Percentiles rank a stretch among this genome's conserved stretches.
Evolutionary conservation across 768 basidiomycete genomes (phyloP).

Genomic region (Cytidiella melzeri): DNA sequence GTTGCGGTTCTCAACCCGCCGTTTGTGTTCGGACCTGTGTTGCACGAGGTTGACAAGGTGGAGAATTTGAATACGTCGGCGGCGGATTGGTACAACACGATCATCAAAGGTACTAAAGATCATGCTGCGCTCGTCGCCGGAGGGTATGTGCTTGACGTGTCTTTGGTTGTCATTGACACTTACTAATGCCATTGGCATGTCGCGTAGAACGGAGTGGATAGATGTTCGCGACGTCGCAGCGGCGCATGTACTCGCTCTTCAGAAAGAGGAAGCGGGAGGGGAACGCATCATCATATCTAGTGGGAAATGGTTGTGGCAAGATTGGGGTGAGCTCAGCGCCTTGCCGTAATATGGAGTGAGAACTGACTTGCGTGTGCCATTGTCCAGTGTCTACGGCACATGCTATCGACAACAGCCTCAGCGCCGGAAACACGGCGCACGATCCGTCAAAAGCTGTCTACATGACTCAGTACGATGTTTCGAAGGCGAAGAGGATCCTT

Average conservation of each 20-base stretch:
- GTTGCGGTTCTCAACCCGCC: slow-evolving; percentile 33
- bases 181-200: not conserved
- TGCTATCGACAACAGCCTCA: not conserved
- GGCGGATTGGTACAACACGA: slow-evolving; percentile 26
- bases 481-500: slow-evolving; percentile 35
- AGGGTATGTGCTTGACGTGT: not conserved
- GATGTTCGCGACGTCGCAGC: slow-evolving; percentile 16
- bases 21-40: slow-evolving; percentile 20
- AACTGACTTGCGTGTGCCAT: not conserved
- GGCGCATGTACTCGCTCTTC: slow-evolving; percentile 10
- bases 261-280: slow-evolving; percentile 26
- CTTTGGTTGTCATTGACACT: not conserved
- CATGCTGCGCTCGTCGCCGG: not conserved
- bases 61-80: slow-evolving; percentile 36
- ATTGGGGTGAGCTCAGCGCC: slow-evolving; percentile 6
- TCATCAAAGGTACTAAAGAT: slow-evolving; percentile 15
- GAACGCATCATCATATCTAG: slow-evolving; percentile 29
- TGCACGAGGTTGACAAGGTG: slow-evolving; percentile 17
- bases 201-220: slow-evolving; percentile 9
- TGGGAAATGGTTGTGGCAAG: slow-evolving; percentile 14
- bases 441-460: not conserved
- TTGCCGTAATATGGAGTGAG: too few species aligned
- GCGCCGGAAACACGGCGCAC: not conserved
- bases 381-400: slow-evolving; percentile 11
- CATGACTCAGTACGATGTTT: slow-evolving; percentile 16